phyloP scores from a whole-genome alignment of 2,329 filamentous ascomycete species.

The Apiospora rasikravindrae region DNA sequence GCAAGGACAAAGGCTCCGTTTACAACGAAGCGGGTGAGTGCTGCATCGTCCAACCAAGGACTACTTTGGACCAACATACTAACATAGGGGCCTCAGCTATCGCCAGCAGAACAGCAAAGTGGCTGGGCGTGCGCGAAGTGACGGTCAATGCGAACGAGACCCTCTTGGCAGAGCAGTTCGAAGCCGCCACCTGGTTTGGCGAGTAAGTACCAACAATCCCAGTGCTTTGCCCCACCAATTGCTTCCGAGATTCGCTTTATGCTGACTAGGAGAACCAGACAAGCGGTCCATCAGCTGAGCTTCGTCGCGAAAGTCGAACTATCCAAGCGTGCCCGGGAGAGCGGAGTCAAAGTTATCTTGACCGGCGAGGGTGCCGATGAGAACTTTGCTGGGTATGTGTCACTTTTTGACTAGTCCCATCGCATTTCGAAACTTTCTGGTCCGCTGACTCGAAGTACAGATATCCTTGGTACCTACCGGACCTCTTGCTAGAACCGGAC shows the following conservation, averaged over 20 bases:
- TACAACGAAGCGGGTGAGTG: conserved; percentile 51
- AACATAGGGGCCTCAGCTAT: conserved; percentile 20
- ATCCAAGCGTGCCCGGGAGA: conserved; percentile 45
- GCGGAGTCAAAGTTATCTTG: conserved; percentile 43
- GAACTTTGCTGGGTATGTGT: conserved; percentile 25
- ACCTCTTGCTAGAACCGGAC: conserved; percentile 26
- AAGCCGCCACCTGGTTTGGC: conserved; percentile 44
- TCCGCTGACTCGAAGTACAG: not conserved
- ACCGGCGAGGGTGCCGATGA: conserved; percentile 30
- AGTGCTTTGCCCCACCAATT: not conserved
- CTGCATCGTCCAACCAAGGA: too few relatives aligned
- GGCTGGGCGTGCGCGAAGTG: conserved; percentile 41
- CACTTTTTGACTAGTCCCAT: not conserved
- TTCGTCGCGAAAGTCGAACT: conserved; percentile 52
- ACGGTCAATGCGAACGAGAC: conserved; percentile 40
- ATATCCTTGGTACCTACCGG: conserved; percentile 23
- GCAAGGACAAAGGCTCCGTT: conserved; percentile 46
- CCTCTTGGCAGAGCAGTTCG: conserved; percentile 50
- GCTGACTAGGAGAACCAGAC: not conserved
- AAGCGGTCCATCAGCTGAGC: conserved; percentile 43
- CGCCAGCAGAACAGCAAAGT: conserved; percentile 50
- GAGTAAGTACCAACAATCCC: not conserved
- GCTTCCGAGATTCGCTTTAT: not conserved
- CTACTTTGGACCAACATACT: not conserved
- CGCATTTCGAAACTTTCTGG: too few relatives aligned